A percentile compares a stretch with the other conserved stretches of the same genome.
Evolutionary conservation across 768 basidiomycete genomes (phyloP).

Genomic region (Leccinum variicolor): DNA sequence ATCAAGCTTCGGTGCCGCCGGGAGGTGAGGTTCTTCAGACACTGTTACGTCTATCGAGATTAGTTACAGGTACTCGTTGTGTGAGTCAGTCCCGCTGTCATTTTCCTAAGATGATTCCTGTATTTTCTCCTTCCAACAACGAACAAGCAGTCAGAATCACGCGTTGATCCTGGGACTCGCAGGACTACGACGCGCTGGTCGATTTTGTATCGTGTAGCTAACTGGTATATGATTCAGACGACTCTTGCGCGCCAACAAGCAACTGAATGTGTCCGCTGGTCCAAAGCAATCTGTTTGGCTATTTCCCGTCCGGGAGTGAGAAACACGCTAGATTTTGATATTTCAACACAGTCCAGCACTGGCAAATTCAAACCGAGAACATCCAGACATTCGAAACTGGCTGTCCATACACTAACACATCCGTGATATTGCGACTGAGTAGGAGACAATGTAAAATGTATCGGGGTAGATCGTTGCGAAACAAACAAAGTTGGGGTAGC

Average conservation of each 20-base stretch:
- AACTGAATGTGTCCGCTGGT: not conserved
- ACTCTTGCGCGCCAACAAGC: not conserved
- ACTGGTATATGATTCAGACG: not conserved
- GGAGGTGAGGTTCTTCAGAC: not conserved
- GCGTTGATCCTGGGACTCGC: not conserved
- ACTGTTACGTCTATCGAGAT: not conserved
- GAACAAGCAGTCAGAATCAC: not conserved
- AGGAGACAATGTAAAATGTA: constrained; percentile 12
- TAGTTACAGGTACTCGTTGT: not conserved
- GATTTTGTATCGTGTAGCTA: not conserved
- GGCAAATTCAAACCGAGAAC: not conserved
- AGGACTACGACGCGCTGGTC: not conserved
- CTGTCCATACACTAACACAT: constrained; percentile 19
- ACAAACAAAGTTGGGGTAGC: constrained; percentile 12
- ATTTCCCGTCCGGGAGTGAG: not conserved
- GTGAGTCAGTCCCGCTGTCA: not conserved
- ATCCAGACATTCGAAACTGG: constrained; percentile 9
- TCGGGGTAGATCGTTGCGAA: constrained; percentile 17
- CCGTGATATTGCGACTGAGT: constrained; percentile 13
- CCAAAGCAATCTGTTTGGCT: not conserved
- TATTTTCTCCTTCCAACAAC: not conserved
- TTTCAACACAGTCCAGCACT: not conserved
- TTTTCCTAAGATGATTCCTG: not conserved
- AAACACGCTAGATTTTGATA: not conserved
- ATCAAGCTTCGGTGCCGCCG: not conserved